Evolutionary conservation across 1,284 basidiomycete genomes (phyloP).

Genomic region (Cutaneotrichosporon mucoides): DNA sequence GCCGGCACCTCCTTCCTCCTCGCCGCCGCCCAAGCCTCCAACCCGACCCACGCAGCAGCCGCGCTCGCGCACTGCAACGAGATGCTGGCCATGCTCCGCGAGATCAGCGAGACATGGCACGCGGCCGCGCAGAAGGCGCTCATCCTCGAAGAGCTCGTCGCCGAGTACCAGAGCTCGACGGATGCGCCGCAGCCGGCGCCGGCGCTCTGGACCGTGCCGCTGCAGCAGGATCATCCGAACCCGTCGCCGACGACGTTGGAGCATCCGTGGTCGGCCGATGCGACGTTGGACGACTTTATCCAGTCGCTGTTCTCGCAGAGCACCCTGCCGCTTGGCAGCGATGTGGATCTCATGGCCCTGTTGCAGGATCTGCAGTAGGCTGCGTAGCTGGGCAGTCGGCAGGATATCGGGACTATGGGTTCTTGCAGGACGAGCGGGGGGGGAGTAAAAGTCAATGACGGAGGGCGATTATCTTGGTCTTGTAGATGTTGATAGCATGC

Average conservation of each 20-base stretch:
- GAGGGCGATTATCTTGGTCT: too few species aligned
- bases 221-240: not conserved
- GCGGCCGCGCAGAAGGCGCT: conserved; percentile 9
- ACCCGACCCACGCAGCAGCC: not conserved
- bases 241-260: not conserved
- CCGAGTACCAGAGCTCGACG: conserved; percentile 1
- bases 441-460: too few species aligned
- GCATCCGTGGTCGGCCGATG: not conserved
- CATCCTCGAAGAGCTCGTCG: conserved; percentile 13
- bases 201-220: not conserved
- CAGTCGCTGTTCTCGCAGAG: conserved; percentile 7
- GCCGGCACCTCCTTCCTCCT: conserved; percentile 55
- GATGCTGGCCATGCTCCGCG: conserved; percentile 7
- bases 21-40: conserved; percentile 10
- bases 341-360: conserved; percentile 8
- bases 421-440: too few species aligned
- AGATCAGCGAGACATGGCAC: conserved; percentile 15
- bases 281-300: conserved; percentile 12
- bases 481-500: too few species aligned
- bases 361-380: not conserved
- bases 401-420: too few species aligned
- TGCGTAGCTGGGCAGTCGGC: not conserved
- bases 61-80: conserved; percentile 5
- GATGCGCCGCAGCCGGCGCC: not conserved
- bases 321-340: conserved; percentile 7